phyloP scores from a whole-genome alignment of 768 basidiomycete genomes.

The Leucocoprinus sp. region DNA sequence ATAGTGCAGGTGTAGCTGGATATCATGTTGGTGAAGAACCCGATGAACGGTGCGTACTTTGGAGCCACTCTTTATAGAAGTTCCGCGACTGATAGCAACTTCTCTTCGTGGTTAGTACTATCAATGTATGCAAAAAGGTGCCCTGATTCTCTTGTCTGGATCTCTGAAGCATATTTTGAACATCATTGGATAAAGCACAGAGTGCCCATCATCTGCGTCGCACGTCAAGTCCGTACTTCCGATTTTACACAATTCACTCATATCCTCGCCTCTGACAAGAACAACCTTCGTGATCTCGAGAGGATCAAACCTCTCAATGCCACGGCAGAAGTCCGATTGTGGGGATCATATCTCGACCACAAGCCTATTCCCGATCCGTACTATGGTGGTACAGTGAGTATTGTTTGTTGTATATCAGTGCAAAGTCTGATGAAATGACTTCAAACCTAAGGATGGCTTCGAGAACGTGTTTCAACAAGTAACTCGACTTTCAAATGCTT shows the following conservation, averaged over 20 bases:
- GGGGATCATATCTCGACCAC: conserved; percentile 69
- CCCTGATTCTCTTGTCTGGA: not conserved
- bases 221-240: conserved; percentile 52
- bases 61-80: not conserved
- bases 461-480: conserved; percentile 77
- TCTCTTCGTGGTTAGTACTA: conserved; percentile 38
- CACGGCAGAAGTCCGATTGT: conserved; percentile 64
- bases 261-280: conserved; percentile 79
- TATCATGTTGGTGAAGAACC: conserved; percentile 84
- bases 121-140: conserved; percentile 66
- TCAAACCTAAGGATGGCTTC: conserved; percentile 51
- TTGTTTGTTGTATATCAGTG: not conserved
- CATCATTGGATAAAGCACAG: too few species aligned
- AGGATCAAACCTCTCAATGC: conserved; percentile 40
- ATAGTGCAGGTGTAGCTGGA: conserved; percentile 78
- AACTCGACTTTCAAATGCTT: conserved; percentile 62
- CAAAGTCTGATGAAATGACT: not conserved
- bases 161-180: conserved; percentile 2
- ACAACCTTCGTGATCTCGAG: conserved; percentile 58
- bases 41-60: conserved; percentile 55
- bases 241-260: conserved; percentile 78
- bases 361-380: conserved; percentile 80
- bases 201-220: conserved; percentile 61
- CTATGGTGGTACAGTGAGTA: conserved; percentile 58
- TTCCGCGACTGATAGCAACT: not conserved